phyloP scores from a whole-genome alignment of 1,284 basidiomycete genomes.

The Sporisorium scitamineum region DNA sequence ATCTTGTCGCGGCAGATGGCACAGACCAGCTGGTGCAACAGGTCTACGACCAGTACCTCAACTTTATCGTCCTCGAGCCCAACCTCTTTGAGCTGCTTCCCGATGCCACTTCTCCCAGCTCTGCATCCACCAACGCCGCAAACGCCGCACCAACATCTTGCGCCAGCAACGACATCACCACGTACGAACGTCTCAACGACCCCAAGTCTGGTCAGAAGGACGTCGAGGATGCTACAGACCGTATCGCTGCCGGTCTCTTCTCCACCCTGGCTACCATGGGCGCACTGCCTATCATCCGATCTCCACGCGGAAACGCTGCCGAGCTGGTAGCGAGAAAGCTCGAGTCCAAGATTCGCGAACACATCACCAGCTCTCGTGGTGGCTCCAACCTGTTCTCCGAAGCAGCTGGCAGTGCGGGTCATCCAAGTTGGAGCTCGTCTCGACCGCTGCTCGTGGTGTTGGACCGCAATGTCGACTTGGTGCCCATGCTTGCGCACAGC shows the following conservation, averaged over 20 bases:
- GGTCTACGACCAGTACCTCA: constrained; percentile 81
- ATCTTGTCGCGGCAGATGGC: constrained; percentile 84
- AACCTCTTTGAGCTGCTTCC: constrained; percentile 92
- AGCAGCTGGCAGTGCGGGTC: constrained; percentile 24
- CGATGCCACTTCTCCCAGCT: constrained; percentile 62
- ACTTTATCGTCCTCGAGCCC: constrained; percentile 93
- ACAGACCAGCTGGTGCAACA: constrained; percentile 76
- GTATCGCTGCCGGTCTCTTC: constrained; percentile 89
- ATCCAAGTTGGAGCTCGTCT: constrained; percentile 38
- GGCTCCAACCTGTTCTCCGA: constrained; percentile 68
- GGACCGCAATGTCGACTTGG: constrained; percentile 94
- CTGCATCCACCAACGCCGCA: constrained; percentile 27
- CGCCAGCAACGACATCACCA: constrained; percentile 66
- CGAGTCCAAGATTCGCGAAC: constrained; percentile 91
- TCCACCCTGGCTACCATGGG: constrained; percentile 92
- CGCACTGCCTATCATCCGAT: constrained; percentile 92
- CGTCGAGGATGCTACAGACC: constrained; percentile 93
- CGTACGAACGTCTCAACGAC: constrained; percentile 91
- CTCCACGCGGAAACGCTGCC: constrained; percentile 94
- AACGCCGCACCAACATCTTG: constrained; percentile 32
- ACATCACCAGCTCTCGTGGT: constrained; percentile 78
- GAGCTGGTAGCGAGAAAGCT: constrained; percentile 98
- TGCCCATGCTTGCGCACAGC: constrained; percentile 93
- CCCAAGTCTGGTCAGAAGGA: constrained; percentile 88
- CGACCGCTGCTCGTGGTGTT: constrained; percentile 81